Percentiles rank a stretch among this genome's conserved stretches.
These are phyloP conservation scores for Colletotrichum viniferum DNA, from an alignment of 2,329 filamentous ascomycete species.

Conservation along the genomic window DNA sequence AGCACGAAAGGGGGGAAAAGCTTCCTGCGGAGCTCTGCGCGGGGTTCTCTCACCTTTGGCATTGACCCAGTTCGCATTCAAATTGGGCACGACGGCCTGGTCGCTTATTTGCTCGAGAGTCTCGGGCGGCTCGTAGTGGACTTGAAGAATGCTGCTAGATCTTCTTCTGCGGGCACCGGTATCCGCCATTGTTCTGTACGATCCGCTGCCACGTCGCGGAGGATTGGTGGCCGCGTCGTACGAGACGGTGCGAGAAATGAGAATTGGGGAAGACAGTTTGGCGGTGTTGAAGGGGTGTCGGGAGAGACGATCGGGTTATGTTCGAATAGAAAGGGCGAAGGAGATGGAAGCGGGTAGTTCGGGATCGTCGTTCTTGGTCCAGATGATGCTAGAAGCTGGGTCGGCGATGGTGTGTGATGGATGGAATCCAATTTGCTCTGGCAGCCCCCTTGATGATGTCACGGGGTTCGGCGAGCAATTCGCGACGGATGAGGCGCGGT, in stretches of 20 bases:
- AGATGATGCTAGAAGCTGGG: conserved; percentile 1
- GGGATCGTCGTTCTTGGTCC: conserved; percentile 13
- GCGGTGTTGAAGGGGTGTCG: conserved; percentile 68
- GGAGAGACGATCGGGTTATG: conserved; percentile 23
- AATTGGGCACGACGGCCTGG: conserved; percentile 90
- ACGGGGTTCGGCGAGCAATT: conserved; percentile 7
- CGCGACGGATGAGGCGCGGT: background rate
- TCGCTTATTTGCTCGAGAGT: conserved; percentile 98
- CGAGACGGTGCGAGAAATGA: conserved; percentile 88
- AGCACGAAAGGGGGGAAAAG: background rate
- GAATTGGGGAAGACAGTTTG: conserved; percentile 92
- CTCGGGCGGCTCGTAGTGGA: conserved; percentile 96
- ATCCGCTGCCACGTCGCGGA: conserved; percentile 64
- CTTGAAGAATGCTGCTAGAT: conserved; percentile 89
- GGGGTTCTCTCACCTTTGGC: conserved; percentile 78
- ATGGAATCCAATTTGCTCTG: background rate
- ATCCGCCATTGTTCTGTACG: conserved; percentile 65
- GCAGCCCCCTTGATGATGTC: conserved; percentile 21
- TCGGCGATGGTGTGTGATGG: background rate
- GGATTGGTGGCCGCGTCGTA: conserved; percentile 83
- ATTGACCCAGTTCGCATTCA: conserved; percentile 99
- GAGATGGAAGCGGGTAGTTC: background rate
- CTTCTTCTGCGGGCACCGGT: conserved; percentile 82
- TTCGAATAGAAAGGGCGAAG: conserved; percentile 22
- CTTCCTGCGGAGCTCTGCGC: background rate